phyloP scores from a whole-genome alignment of 108 stramenopile species.

The Mayamaea pseudoterrestris region DNA sequence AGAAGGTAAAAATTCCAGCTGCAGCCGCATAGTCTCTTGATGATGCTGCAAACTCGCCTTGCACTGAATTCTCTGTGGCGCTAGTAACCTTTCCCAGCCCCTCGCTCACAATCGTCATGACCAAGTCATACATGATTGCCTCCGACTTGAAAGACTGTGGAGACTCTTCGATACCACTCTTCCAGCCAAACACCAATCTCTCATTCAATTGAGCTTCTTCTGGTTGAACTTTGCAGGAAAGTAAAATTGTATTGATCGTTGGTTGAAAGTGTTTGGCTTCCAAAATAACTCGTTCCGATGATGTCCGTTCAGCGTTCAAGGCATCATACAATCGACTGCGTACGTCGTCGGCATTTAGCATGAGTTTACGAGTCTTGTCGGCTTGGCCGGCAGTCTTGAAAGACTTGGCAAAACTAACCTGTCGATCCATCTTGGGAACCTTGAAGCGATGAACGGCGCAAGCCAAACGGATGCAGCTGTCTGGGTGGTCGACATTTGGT shows the following conservation, averaged over 20 bases:
- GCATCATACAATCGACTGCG: conserved; percentile 28
- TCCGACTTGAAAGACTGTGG: conserved; percentile 47
- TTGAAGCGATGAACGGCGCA: conserved; percentile 72
- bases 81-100: conserved; percentile 56
- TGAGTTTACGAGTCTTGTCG: conserved; percentile 23
- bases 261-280: conserved; percentile 40
- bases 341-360: conserved; percentile 31
- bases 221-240: conserved; percentile 78
- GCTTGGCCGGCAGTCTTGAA: conserved; percentile 39
- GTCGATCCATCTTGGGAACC: conserved; percentile 31
- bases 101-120: conserved; percentile 54
- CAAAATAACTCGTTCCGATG: conserved; percentile 34
- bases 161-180: conserved; percentile 57
- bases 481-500: conserved; percentile 42
- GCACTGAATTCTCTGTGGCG: conserved; percentile 58
- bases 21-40: conserved; percentile 59
- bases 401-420: conserved; percentile 46
- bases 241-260: conserved; percentile 60
- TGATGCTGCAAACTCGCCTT: conserved; percentile 69
- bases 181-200: conserved; percentile 38
- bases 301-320: conserved; percentile 15
- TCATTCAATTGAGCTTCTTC: conserved; percentile 64
- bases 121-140: conserved; percentile 83
- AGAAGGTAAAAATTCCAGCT: conserved; percentile 59
- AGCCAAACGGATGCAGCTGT: conserved; percentile 64